Evolutionary conservation across 305 asterid species (phyloP).

Genomic region (Fraxinus angustifolia): DNA sequence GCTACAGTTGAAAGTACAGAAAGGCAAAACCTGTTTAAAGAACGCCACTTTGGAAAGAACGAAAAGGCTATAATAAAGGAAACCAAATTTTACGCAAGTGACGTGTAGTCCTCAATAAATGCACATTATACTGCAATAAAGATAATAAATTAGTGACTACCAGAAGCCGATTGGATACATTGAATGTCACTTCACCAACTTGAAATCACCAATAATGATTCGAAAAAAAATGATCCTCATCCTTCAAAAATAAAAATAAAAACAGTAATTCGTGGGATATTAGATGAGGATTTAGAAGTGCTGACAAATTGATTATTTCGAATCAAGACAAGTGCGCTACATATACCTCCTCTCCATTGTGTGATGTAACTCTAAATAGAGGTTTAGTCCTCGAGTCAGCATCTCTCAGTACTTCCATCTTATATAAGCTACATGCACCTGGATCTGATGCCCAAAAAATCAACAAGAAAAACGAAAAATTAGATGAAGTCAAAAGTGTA

Average conservation of each 20-base stretch:
- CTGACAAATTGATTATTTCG: background rate
- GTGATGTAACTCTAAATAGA: conserved; percentile 71
- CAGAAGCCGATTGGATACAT: background rate
- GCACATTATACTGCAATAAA: background rate
- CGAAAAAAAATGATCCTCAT: background rate
- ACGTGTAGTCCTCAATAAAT: conserved; percentile 6
- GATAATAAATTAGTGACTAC: conserved; percentile 8
- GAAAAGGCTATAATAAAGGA: conserved; percentile 1
- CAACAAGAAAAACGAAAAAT: background rate
- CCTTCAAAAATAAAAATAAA: background rate
- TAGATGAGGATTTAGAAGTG: background rate
- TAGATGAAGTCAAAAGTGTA: conserved; percentile 14
- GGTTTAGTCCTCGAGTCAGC: conserved; percentile 58
- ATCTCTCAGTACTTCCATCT: conserved; percentile 84
- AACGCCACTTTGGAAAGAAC: background rate
- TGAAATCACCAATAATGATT: background rate
- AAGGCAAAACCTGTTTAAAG: background rate
- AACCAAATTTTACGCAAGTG: background rate
- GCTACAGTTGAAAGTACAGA: background rate
- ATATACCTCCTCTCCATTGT: conserved; percentile 78
- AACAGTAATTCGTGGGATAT: background rate
- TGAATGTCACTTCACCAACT: conserved; percentile 17
- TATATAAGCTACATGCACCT: conserved; percentile 47
- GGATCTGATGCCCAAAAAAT: conserved; percentile 57
- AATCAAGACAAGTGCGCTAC: conserved; percentile 22